Conservation (phyloP, 208 protist species). For the Acanthamoeba sp. region DNA sequence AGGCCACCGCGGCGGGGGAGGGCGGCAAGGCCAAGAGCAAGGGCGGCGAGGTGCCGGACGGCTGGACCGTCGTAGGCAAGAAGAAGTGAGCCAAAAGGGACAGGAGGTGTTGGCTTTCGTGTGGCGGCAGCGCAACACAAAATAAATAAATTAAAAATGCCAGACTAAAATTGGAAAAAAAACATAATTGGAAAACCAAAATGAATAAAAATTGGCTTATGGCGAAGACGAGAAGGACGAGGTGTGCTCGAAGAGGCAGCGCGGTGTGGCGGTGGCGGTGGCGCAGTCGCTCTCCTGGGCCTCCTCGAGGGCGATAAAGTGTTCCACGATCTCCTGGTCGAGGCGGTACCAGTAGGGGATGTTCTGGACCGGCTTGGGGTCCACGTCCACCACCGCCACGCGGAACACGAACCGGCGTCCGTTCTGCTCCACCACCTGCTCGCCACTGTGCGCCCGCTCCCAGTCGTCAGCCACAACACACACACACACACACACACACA, state of each 20-base stretch:
- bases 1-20: too few relatives aligned
- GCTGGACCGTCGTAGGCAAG: not conserved
- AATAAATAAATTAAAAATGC: too few relatives aligned
- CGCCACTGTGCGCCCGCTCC: not conserved
- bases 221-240: not conserved
- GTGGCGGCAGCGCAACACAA: too few relatives aligned
- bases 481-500: not conserved
- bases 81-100: not conserved
- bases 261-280: not conserved
- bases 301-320: conserved; percentile 4
- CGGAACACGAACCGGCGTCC: conserved; percentile 25
- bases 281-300: not conserved
- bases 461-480: not conserved
- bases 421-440: not conserved
- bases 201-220: too few relatives aligned
- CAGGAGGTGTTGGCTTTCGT: not conserved
- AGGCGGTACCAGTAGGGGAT: conserved; percentile 73
- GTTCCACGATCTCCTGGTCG: conserved; percentile 71
- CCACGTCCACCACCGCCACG: conserved; percentile 69
- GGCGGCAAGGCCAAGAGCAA: conserved; percentile 20
- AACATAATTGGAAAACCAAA: too few relatives aligned
- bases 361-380: conserved; percentile 71
- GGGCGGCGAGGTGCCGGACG: not conserved
- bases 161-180: too few relatives aligned
- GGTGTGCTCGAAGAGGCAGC: not conserved